Evolutionary conservation across 495 filamentous ascomycete genomes (phyloP).

Genomic region (Trichoderma parareesei): DNA sequence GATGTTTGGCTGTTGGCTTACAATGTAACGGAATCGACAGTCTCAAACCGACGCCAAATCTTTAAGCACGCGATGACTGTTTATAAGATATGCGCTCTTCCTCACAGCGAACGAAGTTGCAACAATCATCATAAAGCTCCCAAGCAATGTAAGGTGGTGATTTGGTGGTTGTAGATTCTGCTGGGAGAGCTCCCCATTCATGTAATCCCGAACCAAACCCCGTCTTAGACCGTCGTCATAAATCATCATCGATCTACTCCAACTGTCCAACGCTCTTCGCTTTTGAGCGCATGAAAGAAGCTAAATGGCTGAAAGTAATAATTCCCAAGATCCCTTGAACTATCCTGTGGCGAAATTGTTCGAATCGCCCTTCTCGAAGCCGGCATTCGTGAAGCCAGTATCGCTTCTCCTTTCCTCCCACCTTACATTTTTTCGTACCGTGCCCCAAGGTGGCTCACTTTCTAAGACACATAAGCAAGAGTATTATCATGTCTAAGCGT

Average conservation of each 20-base stretch:
- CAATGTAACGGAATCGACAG: no score
- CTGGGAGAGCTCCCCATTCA: not conserved
- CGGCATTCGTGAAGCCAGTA: not conserved
- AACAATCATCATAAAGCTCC: no score
- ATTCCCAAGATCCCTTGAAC: not conserved
- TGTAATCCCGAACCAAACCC: not conserved
- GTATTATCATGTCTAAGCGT: slow-evolving; percentile 48
- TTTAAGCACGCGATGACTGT: no score
- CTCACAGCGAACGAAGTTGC: no score
- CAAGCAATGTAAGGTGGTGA: no score
- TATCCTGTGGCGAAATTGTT: not conserved
- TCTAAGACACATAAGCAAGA: slow-evolving; percentile 30
- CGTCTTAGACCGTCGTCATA: not conserved
- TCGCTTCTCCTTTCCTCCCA: not conserved
- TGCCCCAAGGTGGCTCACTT: not conserved
- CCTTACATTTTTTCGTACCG: not conserved
- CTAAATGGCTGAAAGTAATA: not conserved
- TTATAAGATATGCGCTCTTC: not conserved
- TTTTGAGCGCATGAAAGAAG: not conserved
- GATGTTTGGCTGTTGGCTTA: no score
- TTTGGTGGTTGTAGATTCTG: not conserved
- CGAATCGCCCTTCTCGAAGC: not conserved
- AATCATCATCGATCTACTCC: not conserved
- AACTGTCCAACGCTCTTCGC: not conserved
- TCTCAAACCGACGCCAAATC: no score